Evolutionary conservation across 2,329 filamentous ascomycete species (phyloP).

Genomic region (Tympanopsis confertula): DNA sequence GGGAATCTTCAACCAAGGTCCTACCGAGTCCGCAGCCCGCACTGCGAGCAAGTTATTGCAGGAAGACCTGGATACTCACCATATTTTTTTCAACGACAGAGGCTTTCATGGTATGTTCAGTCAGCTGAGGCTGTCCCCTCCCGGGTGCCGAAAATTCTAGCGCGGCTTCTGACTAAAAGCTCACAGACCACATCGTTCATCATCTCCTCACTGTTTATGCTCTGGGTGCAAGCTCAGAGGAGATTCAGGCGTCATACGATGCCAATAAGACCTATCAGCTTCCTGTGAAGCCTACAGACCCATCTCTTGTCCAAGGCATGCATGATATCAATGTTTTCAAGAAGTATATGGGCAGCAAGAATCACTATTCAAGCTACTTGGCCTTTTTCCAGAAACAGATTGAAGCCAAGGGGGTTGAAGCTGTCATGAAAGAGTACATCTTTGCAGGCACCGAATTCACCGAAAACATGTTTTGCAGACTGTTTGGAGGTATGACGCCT

Average conservation of each 20-base stretch:
- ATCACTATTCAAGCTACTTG: conserved; percentile 43
- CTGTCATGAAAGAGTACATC: conserved; percentile 38
- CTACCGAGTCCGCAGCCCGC: neutral
- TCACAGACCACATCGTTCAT: conserved; percentile 13
- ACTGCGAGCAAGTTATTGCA: neutral
- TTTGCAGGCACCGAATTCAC: conserved; percentile 39
- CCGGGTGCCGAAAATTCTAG: neutral
- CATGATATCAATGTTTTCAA: neutral
- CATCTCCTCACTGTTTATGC: conserved; percentile 10
- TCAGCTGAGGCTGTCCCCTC: too few species aligned
- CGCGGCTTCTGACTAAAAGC: neutral
- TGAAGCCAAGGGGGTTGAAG: conserved; percentile 33
- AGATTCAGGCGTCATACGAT: conserved; percentile 9
- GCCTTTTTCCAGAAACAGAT: conserved; percentile 46
- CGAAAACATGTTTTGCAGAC: conserved; percentile 38
- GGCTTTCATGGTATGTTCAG: neutral
- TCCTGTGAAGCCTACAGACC: conserved; percentile 2
- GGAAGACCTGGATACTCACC: neutral
- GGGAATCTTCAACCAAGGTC: neutral
- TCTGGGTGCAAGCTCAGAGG: conserved; percentile 8
- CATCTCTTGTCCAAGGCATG: neutral
- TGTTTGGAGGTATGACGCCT: conserved; percentile 30
- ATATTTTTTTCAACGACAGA: neutral
- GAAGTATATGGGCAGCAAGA: neutral
- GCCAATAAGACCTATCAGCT: conserved; percentile 9